Evolutionary conservation across 108 stramenopile genomes (phyloP).

Genomic region (Discostella stelligeroides): DNA sequence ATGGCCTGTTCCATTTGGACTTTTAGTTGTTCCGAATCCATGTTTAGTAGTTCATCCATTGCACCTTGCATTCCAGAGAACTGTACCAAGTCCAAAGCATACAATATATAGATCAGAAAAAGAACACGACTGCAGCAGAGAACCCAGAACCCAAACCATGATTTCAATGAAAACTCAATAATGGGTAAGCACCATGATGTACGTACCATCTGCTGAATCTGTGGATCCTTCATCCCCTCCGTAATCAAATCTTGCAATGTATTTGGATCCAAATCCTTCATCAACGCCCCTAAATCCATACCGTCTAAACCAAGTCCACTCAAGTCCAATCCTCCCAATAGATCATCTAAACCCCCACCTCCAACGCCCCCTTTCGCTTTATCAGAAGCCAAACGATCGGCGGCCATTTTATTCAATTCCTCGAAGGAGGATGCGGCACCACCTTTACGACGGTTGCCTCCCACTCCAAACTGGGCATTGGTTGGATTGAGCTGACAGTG

Average conservation of each 20-base stretch:
- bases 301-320: constrained; percentile 14
- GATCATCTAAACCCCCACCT: constrained; percentile 27
- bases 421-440: constrained; percentile 41
- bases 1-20: constrained; percentile 79
- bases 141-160: too few relatives aligned
- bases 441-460: constrained; percentile 45
- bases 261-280: constrained; percentile 30
- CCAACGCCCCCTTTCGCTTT: constrained; percentile 27
- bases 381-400: constrained; percentile 30
- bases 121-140: too few relatives aligned
- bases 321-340: constrained; percentile 23
- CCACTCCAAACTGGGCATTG: constrained; percentile 74
- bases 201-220: constrained; percentile 57
- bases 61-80: constrained; percentile 51
- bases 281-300: constrained; percentile 28
- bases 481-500: constrained; percentile 25
- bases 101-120: too few relatives aligned
- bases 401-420: constrained; percentile 44
- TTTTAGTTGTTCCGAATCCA: constrained; percentile 76
- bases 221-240: constrained; percentile 50
- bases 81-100: neutral
- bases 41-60: constrained; percentile 72
- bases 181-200: neutral
- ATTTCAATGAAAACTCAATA: too few relatives aligned
- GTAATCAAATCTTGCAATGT: constrained; percentile 15